Base-by-base conservation (phyloP, 345 rosid genomes). In the Pugionium dolabratum region DNA sequence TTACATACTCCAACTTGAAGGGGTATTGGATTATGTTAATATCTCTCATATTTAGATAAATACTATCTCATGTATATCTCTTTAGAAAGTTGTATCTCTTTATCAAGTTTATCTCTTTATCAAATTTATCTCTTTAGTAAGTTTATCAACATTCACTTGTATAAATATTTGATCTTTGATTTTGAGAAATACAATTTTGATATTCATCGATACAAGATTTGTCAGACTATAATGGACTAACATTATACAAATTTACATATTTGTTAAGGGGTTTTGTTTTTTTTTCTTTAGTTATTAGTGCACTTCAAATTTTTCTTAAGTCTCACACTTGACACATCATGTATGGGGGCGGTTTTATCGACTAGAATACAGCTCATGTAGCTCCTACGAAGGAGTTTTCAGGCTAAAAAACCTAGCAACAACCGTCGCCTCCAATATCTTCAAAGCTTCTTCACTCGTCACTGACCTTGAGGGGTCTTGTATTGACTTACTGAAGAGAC, bases 401-500 rank as follows among this genome's bases (percentile, higher is more conserved):
- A 39, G 52, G 85, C 96, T 88, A 76, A 75, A 74, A 77, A 75
- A 85, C 59, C 74, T 69, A 27, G 76, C 82, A 42, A 83, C 74
- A 11, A 86, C 90, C 26, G 79, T 74, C 0, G 86, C 72, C 27
- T 86, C 83, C 76, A 91, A 72, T 48, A 88, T 71, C 61, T 73
- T 63, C 10, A 80, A 55, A 1, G 88, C 81, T 47, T 78, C 82
- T 64, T 69, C 77, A 8, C 75, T 73, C 31, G 70, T 79, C 67
- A 91, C 82, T 67, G 90, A 88, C 63, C 96, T 82, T 1, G 18
- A 18, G 97, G 90, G 0, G 96, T 91, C 80, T 91, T 91, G 79
- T 88, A 88, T 54, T 91, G 97, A 71, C 88, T 89, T 51, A 91
- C 82, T 0, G 98, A 91, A 54, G 98, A 85, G 1, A 96, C 98